Percentiles rank a stretch among this genome's conserved stretches.
phyloP scores from a whole-genome alignment of 2,329 filamentous ascomycete genomes.

The Paraphaeosphaeria minitans region DNA sequence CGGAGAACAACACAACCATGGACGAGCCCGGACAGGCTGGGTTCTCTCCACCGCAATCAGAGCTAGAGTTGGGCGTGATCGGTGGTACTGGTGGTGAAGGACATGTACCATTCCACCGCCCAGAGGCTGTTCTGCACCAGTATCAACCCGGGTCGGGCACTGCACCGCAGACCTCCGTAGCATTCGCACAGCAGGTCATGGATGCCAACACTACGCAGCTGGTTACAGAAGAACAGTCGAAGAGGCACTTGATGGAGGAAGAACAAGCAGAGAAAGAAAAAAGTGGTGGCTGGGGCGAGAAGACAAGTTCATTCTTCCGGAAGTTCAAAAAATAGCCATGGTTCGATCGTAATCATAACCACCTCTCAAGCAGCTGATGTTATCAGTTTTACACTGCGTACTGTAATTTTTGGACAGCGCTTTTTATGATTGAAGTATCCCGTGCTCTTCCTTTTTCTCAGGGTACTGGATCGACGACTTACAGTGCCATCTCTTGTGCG shows the following conservation, averaged over 20 bases:
- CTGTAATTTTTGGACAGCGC: background rate
- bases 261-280: background rate
- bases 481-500: no score
- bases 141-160: constrained; percentile 18
- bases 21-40: constrained; percentile 24
- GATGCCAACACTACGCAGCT: constrained; percentile 60
- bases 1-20: constrained; percentile 41
- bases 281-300: constrained; percentile 8
- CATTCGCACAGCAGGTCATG: constrained; percentile 59
- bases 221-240: constrained; percentile 34
- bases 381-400: background rate
- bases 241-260: constrained; percentile 9
- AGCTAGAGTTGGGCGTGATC: constrained; percentile 17
- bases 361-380: background rate
- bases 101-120: constrained; percentile 10
- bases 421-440: no score
- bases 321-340: constrained; percentile 12
- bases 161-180: constrained; percentile 50
- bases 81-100: constrained; percentile 11
- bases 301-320: constrained; percentile 12
- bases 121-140: constrained; percentile 9
- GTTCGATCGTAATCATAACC: background rate
- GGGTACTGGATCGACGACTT: no score
- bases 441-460: no score
- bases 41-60: constrained; percentile 8